Evolutionary conservation across 805 yeast species (phyloP).

Genomic region (Starmerella powellii): DNA sequence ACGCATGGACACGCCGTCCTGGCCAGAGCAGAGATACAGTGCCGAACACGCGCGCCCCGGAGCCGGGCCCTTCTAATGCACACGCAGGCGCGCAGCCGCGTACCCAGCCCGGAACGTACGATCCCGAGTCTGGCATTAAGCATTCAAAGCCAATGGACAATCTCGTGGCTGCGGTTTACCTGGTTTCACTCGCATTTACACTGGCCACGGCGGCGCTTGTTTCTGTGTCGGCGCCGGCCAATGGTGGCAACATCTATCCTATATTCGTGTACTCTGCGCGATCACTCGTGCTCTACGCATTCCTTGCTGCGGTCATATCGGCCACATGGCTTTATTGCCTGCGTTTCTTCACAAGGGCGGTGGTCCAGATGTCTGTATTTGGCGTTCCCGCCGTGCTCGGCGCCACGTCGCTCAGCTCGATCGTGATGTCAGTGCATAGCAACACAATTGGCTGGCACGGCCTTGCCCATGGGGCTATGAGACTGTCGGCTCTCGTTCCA

Average conservation of each 20-base stretch:
- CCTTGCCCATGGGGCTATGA: conserved; percentile 19
- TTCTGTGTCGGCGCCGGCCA: conserved; percentile 14
- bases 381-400: conserved; percentile 18
- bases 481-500: conserved; percentile 17
- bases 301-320: conserved; percentile 11
- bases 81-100: too few relatives aligned
- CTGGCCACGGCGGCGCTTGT: conserved; percentile 21
- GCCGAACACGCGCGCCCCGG: too few relatives aligned
- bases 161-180: conserved; percentile 14
- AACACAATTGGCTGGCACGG: conserved; percentile 13
- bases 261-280: conserved; percentile 16
- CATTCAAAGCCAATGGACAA: conserved; percentile 13
- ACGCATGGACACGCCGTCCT: conserved; percentile 2
- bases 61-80: too few relatives aligned
- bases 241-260: conserved; percentile 14
- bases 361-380: conserved; percentile 17
- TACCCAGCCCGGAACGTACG: neutral
- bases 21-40: neutral
- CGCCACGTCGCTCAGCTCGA: conserved; percentile 8
- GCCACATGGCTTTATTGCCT: conserved; percentile 19
- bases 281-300: conserved; percentile 14
- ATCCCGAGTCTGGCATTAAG: neutral
- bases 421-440: conserved; percentile 17
- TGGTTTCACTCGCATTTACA: conserved; percentile 15
- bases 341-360: conserved; percentile 18